Percentiles rank a stretch among this genome's conserved stretches.
These are phyloP conservation scores for Suillus occidentalis DNA, from an alignment of 768 basidiomycete genomes.

Conservation along the genomic window DNA sequence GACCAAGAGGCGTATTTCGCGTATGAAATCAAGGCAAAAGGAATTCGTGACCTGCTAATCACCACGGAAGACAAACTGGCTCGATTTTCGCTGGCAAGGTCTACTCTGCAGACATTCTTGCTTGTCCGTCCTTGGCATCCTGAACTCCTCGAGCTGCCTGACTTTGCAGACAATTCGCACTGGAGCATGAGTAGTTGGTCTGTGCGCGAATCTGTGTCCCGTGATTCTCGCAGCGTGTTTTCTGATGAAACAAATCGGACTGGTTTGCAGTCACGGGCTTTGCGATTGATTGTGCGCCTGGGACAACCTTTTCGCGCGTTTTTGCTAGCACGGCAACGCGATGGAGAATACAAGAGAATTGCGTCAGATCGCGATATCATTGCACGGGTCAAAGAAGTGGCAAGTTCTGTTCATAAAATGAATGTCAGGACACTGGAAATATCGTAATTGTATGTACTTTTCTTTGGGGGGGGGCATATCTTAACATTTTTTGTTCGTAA, in stretches of 20 bases:
- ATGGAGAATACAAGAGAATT: not conserved
- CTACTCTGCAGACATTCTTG: not conserved
- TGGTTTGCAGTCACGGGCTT: not conserved
- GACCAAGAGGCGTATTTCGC: not conserved
- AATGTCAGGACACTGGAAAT: not conserved
- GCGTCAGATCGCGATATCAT: not conserved
- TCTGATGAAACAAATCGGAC: not conserved
- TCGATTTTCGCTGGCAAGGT: not conserved
- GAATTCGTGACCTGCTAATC: not conserved
- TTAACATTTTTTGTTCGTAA: too few relatives aligned
- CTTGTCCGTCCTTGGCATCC: not conserved
- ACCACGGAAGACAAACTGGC: not conserved
- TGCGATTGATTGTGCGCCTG: conserved; percentile 4
- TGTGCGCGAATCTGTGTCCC: not conserved
- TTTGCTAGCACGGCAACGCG: not conserved
- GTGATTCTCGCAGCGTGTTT: not conserved
- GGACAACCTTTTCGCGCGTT: not conserved
- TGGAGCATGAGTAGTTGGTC: not conserved
- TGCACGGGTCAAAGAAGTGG: not conserved
- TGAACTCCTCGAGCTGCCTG: not conserved
- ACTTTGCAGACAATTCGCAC: not conserved
- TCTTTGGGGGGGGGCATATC: too few relatives aligned
- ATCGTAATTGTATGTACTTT: not conserved
- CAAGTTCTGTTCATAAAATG: not conserved
- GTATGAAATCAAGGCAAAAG: not conserved